Evolutionary conservation across 805 yeast genomes (phyloP), one percentile per base, ranked within the genome.

Genomic region (Wickerhamomyces queroliae): DNA sequence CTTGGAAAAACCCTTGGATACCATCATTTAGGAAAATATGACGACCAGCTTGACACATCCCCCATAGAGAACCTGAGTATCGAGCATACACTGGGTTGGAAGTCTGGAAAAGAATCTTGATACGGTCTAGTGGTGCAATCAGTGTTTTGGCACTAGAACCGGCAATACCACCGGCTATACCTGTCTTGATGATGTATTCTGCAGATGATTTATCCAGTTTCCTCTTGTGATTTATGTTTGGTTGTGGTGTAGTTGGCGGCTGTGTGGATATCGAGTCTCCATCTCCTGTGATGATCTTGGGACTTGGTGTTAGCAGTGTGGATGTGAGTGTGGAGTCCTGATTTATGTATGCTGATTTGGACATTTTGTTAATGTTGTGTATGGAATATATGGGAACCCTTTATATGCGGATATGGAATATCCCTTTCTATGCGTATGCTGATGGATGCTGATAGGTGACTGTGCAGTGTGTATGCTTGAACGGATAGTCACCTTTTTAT

Each of bases 111-210:
- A 93, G 66, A 55, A 93, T 93, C 64, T 93, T 93, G 48, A 93
- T 91, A 52, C 99, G 72, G 62, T 93, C 99, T 42, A 93, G 62
- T 1, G 99, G 99, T 1, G 99, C 99, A 33, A 93, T 86, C 40
- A 90, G 67, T 0, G 98, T 88, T 56, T 93, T 93, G 3, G 96
- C 98, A n/a, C 93, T 87, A 38, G 89, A 79, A 1, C 99, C 99
- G 0, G 98, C 96, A 3, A 86, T 51, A 3, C 99, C 99, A 16
- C 99, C 99, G 0, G 99, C 95, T 1, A 89, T 48, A 0, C 96
- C 99, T 17, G 95, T 82, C 45, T 88, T 72, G 27, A 87, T 43
- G 15, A 93, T 79, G 61, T 91, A 93, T 43, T 85, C 91, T 22
- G 81, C 47, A 5, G 88, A 79, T 38, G 76, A 83, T 50, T 83